These are phyloP conservation scores for Scheffersomyces stambukii DNA, from an alignment of 1,139 yeast species.

Conservation along the genomic window DNA sequence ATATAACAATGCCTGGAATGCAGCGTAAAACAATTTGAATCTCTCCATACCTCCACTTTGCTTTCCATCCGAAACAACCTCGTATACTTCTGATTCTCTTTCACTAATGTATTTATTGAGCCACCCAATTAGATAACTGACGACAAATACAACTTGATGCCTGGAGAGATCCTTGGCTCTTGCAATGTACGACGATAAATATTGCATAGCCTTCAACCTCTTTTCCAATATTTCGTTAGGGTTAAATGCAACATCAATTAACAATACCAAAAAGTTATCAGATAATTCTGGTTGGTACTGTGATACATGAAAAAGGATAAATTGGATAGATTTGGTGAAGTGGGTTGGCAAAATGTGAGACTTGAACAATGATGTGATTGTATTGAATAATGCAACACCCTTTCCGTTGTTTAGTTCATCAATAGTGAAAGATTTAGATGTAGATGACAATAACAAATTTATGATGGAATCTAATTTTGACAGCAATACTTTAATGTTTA, in stretches of 20 bases:
- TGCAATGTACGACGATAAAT: conserved; percentile 85
- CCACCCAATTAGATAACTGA: conserved; percentile 80
- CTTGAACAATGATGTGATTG: conserved; percentile 71
- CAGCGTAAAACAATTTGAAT: conserved; percentile 86
- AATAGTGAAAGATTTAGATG: conserved; percentile 47
- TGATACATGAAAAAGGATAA: conserved; percentile 72
- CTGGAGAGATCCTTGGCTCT: conserved; percentile 73
- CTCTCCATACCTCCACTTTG: conserved; percentile 64
- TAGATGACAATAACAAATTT: conserved; percentile 47
- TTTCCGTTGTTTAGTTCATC: conserved; percentile 55
- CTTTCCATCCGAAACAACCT: conserved; percentile 24
- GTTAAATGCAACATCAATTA: conserved; percentile 78
- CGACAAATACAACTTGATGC: conserved; percentile 72
- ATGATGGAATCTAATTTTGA: conserved; percentile 69
- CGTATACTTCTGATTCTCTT: conserved; percentile 75
- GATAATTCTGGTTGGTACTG: conserved; percentile 79
- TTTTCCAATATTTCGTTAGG: conserved; percentile 66
- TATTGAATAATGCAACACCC: conserved; percentile 72
- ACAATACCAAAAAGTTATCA: conserved; percentile 78
- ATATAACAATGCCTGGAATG: conserved; percentile 85
- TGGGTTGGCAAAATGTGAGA: conserved; percentile 88
- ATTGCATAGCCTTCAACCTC: conserved; percentile 86
- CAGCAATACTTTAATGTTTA: conserved; percentile 53
- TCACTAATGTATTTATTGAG: conserved; percentile 73
- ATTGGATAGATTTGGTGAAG: conserved; percentile 86